Evolutionary conservation across 2,329 filamentous ascomycete genomes (phyloP), one percentile per base, ranked within the genome.

Genomic region (Immersiporthe knoxdaviesiana): DNA sequence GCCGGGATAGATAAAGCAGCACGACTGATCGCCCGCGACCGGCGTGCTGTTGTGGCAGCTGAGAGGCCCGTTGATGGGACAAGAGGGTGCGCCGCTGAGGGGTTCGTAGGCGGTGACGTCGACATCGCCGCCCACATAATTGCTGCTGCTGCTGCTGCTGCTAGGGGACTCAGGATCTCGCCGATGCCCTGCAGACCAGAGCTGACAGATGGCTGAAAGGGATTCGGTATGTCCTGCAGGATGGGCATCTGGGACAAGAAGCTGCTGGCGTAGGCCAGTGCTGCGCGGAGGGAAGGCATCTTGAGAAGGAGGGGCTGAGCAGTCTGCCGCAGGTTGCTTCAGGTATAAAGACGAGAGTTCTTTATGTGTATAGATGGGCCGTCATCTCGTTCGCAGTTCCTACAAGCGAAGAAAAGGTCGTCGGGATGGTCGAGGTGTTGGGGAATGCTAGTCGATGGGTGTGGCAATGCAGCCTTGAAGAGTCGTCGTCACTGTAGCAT

Each of bases 1-100:
- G 24, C 81, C 79, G 0, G 81, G 81, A 68, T 80, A 73, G 35
- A 83, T 75, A 67, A 82, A 81, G 72, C 81, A 84, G 74, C 81
- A 83, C 16, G 79, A 78, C 44, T 37, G 78, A 47, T 74, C 76
- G 68, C 75, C 76, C 50, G 75, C 73, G 11, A 75, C 35, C 3
- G 76, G 76, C 5, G 78, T 78, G 67, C 72, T 77, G 72, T 81
- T 81, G 68, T 79, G 75, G 73, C 81, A 83, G 75, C 80, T 83
- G 61, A 78, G 70, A 0, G 81, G 81, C 6, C 79, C 79, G 68
- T 82, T 77, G 68, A 82, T 72, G 3, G 81, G 81, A 65, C 81
- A 83, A 2, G 79, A 76, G 4, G 79, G 78, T 5, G 79, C 76
- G 60, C 76, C 78, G 66, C 73, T 77, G 52, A 81, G 74, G 16